Evolutionary conservation across 2,329 filamentous ascomycete genomes (phyloP).

Genomic region (Plectosphaerella plurivora): DNA sequence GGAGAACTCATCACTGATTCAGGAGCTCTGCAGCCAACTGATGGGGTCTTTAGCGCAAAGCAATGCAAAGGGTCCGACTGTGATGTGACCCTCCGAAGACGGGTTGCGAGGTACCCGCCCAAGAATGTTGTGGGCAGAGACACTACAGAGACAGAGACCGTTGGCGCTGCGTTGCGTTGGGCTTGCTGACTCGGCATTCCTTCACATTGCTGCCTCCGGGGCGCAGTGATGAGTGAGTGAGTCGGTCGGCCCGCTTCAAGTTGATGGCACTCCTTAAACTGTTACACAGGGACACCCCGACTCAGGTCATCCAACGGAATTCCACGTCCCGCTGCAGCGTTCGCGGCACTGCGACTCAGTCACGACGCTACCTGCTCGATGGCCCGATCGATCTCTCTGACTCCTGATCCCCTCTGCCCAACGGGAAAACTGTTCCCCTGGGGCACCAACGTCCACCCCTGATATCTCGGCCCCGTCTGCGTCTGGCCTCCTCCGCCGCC

Average conservation of each 20-base stretch:
- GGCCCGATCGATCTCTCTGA: too few relatives aligned
- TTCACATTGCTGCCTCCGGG: neutral
- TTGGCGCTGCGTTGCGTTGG: too few relatives aligned
- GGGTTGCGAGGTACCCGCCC: too few relatives aligned
- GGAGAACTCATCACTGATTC: too few relatives aligned
- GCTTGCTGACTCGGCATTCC: neutral
- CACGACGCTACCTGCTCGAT: neutral
- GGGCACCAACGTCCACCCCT: slow-evolving; percentile 1
- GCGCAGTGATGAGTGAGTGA: neutral
- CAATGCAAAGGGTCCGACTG: too few relatives aligned
- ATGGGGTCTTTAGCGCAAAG: too few relatives aligned
- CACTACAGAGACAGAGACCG: neutral
- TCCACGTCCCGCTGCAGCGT: neutral
- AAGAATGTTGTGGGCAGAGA: neutral
- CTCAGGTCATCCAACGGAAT: neutral
- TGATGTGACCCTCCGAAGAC: too few relatives aligned
- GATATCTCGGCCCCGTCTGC: slow-evolving; percentile 5
- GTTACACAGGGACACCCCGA: neutral
- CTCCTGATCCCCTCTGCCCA: too few relatives aligned
- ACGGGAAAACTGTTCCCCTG: too few relatives aligned
- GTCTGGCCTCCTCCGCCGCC: neutral
- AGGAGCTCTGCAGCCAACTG: too few relatives aligned
- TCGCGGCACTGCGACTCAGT: neutral
- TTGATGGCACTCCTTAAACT: neutral
- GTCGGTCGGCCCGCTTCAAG: neutral